Conservation (phyloP, 345 rosid genomes). For the Corchorus olitorius region DNA sequence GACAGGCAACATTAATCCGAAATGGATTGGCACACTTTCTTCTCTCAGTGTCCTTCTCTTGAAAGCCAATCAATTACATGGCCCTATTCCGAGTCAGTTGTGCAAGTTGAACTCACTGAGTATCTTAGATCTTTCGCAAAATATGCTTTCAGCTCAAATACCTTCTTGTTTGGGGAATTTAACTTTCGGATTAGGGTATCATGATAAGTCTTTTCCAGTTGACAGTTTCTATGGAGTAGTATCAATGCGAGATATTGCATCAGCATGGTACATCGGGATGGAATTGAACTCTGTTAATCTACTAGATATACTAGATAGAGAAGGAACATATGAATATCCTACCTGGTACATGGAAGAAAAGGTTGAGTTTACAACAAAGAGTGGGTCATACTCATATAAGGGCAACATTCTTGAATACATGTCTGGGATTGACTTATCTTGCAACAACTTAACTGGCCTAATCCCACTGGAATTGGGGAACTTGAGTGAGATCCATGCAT, state of each 20-base stretch:
- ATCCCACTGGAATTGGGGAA: background rate
- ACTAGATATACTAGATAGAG: too few relatives aligned
- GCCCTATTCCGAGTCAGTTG: slow-evolving; percentile 19
- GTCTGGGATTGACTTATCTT: slow-evolving; percentile 13
- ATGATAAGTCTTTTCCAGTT: background rate
- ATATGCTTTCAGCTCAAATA: background rate
- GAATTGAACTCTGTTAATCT: too few relatives aligned
- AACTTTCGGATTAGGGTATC: background rate
- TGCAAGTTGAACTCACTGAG: slow-evolving; percentile 21
- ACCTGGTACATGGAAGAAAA: background rate
- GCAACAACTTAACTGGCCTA: background rate
- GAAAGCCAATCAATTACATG: slow-evolving; percentile 27
- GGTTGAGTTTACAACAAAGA: slow-evolving; percentile 3
- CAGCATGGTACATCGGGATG: too few relatives aligned
- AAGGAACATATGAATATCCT: too few relatives aligned
- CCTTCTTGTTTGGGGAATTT: slow-evolving; percentile 3
- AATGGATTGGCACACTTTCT: background rate
- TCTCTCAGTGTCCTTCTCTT: slow-evolving; percentile 24
- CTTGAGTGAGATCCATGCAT: background rate
- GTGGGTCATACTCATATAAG: background rate
- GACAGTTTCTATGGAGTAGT: too few relatives aligned
- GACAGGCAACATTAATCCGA: slow-evolving; percentile 11
- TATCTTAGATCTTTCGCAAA: slow-evolving; percentile 18
- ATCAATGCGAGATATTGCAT: too few relatives aligned
- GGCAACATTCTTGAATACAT: background rate